A percentile compares a stretch with the other conserved stretches of the same genome.
These are phyloP conservation scores for Paxillus rubicundulus DNA, from an alignment of 768 basidiomycete species.

Conservation along the genomic window DNA sequence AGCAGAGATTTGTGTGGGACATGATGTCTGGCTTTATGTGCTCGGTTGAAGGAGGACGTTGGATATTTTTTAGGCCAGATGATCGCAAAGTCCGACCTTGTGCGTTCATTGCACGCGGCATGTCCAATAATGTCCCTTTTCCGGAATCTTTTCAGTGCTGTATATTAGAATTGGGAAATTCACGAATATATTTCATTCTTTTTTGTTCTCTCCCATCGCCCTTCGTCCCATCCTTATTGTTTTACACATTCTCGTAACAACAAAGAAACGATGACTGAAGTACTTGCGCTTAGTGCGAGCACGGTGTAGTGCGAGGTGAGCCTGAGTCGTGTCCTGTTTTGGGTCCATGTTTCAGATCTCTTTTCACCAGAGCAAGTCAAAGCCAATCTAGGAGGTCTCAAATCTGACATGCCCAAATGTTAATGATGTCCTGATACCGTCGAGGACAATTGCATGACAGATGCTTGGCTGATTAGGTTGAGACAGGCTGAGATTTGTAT, in stretches of 20 bases:
- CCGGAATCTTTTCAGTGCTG: neutral
- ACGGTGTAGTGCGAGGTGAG: too few species aligned
- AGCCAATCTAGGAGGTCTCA: neutral
- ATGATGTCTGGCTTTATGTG: too few species aligned
- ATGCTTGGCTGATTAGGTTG: neutral
- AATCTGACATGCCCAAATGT: neutral
- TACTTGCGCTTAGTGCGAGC: neutral
- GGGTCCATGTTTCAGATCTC: neutral
- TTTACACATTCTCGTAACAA: neutral
- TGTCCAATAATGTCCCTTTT: neutral
- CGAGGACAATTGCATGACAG: neutral
- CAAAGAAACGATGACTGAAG: neutral
- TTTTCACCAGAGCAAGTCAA: neutral
- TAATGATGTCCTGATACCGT: neutral
- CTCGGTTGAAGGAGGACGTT: too few species aligned
- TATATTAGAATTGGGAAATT: too few species aligned
- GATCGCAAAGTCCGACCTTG: neutral
- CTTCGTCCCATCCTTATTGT: neutral
- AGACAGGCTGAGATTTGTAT: neutral
- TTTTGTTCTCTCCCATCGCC: neutral
- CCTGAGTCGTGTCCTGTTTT: neutral
- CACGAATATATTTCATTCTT: too few species aligned
- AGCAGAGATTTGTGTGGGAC: too few species aligned
- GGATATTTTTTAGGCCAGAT: too few species aligned
- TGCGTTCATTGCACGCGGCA: neutral